Evolutionary conservation across 768 basidiomycete genomes (phyloP), one percentile per base, ranked within the genome.

Genomic region (Suillus discolor): DNA sequence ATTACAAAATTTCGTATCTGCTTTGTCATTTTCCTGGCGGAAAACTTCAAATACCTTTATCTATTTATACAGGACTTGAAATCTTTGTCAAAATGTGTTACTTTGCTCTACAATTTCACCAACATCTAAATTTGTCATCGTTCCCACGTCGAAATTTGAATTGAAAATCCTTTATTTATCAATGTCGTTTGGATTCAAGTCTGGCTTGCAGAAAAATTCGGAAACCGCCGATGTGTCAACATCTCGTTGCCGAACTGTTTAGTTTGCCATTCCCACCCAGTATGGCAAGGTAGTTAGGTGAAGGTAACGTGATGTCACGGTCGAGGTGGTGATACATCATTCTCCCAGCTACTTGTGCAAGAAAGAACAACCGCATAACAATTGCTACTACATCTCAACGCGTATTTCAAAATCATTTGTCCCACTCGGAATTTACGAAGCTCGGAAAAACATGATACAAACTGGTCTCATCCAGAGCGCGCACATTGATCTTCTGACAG

Each of bases 401-500:
- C 18, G 53, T 31, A 20, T 31, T 54, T 54, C 28, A 20, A 16
- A 31, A 20, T 12, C 18, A 9, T 54, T 31, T 31, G 5, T 31
- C 18, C 31, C 53, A 54, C 2, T 31, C 53, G 9, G 9, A 9
- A 18, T 54, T 54, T 11, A 8, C 4, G 28, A 54, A 28, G 25
- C 3, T 28, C 15, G 25, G 49, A 51, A 15, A 28, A 53, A 7
- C 23, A 91, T 93, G 89, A 87, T 93, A 59, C 92, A 94, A 77
- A 91, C 91, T 6, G 90, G 90, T 11, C 81, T 94, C 16, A 90
- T 94, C 66, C 86, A 84, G 64, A 90, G 86, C 69, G 91, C 90
- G 7, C 93, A 95, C 77, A 84, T 79, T 62, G 93, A 94, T 75
- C 85, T 94, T 34, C 83, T 94, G 38, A 94, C 93, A 0, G 94